Base-by-base conservation (phyloP, 306 rosid species). In the Vigna unguiculata region DNA sequence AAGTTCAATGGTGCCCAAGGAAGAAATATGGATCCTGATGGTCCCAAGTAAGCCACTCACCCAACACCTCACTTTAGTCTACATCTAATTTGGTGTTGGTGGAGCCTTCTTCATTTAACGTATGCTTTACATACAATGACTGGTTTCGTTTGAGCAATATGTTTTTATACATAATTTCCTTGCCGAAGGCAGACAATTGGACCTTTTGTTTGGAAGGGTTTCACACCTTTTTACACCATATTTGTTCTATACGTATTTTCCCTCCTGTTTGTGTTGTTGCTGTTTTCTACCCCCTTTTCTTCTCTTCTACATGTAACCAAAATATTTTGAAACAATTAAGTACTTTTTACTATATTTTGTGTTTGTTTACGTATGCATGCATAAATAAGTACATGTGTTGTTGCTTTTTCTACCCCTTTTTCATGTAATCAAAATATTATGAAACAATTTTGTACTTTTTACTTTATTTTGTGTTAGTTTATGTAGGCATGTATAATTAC, bases 31-130 rank as follows among this genome's bases (percentile, higher is more conserved):
- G 91, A 88, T 70, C 81, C 82, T 68, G 55, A 86, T 58, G 87
- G 85, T 80, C 85, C 91, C 82, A 88, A 81, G 97, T 92, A 87
- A 71, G 89, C 28, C 22, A 34, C 81, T 30, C 47, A 5, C 80
- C 77, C 32, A 48, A 72, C 38, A 55, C 60, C 32, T 62, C 61
- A 12, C 4, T 43, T 12, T 12, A 43, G 46, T 43, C 48, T 43
- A n/a, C 30, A 17, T 41, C 24, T 75, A 61, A 61, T 19, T 7
- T 69, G 49, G 25, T 75, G 24, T 47, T 10, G 11, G 8, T 40
- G 24, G 17, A 15, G 34, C n/a, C 2, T 55, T 24, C 17, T 19
- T 43, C 45, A 13, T 68, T 40, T 69, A 21, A 30, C 36, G 32
- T 52, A 6, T 76, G 43, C 25, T 69, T 61, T 53, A 40, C 54